Conservation (phyloP, 257 asterid genomes). For the Datura wrightii region DNA sequence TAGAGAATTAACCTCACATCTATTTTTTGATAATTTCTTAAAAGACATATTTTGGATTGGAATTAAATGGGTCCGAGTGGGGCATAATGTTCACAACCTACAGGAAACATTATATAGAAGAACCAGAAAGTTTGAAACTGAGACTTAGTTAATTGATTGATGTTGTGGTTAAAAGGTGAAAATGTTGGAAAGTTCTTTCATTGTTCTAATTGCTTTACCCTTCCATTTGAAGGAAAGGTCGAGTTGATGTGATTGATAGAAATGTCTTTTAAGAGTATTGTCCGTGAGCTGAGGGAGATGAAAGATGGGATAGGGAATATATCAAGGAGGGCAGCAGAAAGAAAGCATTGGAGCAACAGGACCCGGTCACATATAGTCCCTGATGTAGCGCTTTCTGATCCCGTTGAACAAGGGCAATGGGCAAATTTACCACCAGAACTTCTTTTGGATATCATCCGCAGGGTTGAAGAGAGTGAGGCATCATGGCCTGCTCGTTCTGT, state of each 20-base stretch:
- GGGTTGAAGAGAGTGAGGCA: constrained; percentile 91
- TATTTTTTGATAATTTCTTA: not conserved
- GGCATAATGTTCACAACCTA: not conserved
- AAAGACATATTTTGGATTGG: not conserved
- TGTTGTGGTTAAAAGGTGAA: not conserved
- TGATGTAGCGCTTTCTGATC: constrained; percentile 59
- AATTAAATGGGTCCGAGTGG: not conserved
- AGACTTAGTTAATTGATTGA: not conserved
- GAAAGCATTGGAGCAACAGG: constrained; percentile 73
- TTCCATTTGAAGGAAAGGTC: constrained; percentile 34
- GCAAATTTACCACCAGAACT: constrained; percentile 89
- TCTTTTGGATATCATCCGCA: constrained; percentile 78
- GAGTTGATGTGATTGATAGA: constrained; percentile 38
- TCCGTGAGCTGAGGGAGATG: constrained; percentile 78
- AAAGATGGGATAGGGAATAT: constrained; percentile 85
- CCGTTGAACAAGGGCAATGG: constrained; percentile 86
- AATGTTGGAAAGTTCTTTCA: not conserved
- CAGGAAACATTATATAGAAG: not conserved
- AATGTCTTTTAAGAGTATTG: constrained; percentile 85
- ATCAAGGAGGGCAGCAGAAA: constrained; percentile 65
- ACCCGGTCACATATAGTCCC: constrained; percentile 74
- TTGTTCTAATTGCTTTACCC: not conserved
- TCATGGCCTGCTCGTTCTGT: constrained; percentile 91
- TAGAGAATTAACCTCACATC: not conserved
- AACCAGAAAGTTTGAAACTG: not conserved